Base-by-base conservation (phyloP, 805 yeast species). In the Wickerhamomyces silvicola region DNA sequence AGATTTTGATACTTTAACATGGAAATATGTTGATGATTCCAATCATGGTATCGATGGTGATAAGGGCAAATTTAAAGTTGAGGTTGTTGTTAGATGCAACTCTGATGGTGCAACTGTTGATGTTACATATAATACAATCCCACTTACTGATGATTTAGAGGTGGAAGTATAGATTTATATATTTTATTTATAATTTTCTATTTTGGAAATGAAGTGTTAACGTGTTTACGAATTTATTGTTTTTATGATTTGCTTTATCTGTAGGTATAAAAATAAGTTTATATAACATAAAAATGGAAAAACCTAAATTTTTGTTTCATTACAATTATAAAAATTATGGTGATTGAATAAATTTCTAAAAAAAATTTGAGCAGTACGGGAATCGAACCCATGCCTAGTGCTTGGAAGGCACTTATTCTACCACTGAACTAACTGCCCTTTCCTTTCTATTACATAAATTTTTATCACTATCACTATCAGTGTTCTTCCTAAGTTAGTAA, bases 401-500 rank as follows among this genome's bases (percentile, higher is more conserved):
- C 86, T 79, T 79, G 86, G 86, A 79, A 79, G 85, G 86, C 84
- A 74, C 75, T 74, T 70, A 79, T 79, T 82, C 77, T 79, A 75
- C 86, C 86, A 78, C 81, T 79, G 78, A 83, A 78, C 86, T 77
- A 78, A 77, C 78, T 79, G 75, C 77, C 84, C 84, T n/a, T n/a
- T n/a, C n/a, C n/a, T n/a, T n/a, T n/a, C n/a, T n/a, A n/a, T n/a
- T n/a, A n/a, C n/a, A n/a, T n/a, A n/a, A n/a, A n/a, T n/a, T n/a
- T n/a, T n/a, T n/a, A n/a, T n/a, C n/a, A n/a, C n/a, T n/a, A n/a
- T n/a, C n/a, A n/a, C n/a, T n/a, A n/a, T n/a, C n/a, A n/a, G n/a
- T n/a, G n/a, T n/a, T n/a, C n/a, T n/a, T n/a, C n/a, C n/a, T n/a
- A n/a, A n/a, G n/a, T n/a, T n/a, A n/a, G n/a, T n/a, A n/a, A n/a